A percentile compares a stretch with the other conserved stretches of the same genome.
These are phyloP conservation scores for Pezizomycotina sp. DNA, from an alignment of 2,329 filamentous ascomycete species.

Conservation along the genomic window DNA sequence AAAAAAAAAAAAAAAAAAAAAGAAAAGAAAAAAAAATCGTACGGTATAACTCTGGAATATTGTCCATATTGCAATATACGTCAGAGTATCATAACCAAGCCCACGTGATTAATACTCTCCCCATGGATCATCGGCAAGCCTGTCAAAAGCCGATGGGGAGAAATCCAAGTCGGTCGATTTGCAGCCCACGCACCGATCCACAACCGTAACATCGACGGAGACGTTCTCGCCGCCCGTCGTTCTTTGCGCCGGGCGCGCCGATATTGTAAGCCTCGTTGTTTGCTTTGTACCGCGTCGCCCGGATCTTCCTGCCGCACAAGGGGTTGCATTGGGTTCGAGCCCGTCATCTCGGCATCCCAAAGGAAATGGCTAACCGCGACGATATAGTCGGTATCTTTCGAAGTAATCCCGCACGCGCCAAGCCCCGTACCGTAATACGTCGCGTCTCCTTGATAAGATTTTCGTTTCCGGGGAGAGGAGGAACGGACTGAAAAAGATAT, in stretches of 20 bases:
- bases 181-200: conserved; percentile 47
- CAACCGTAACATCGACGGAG: conserved; percentile 46
- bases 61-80: not conserved
- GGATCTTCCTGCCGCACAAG: conserved; percentile 50
- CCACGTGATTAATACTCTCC: conserved; percentile 30
- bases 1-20: too few relatives aligned
- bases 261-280: conserved; percentile 14
- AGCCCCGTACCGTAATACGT: conserved; percentile 53
- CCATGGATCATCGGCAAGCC: conserved; percentile 34
- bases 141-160: conserved; percentile 34
- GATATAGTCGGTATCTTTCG: conserved; percentile 40
- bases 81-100: conserved; percentile 25
- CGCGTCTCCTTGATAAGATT: conserved; percentile 38
- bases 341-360: conserved; percentile 43
- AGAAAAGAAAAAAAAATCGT: too few relatives aligned
- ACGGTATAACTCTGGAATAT: too few relatives aligned
- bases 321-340: conserved; percentile 45
- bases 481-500: conserved; percentile 8
- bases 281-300: conserved; percentile 38
- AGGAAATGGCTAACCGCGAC: conserved; percentile 50
- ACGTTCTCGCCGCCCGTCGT: conserved; percentile 31
- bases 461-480: conserved; percentile 10
- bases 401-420: conserved; percentile 51
- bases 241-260: conserved; percentile 6
- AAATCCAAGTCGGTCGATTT: conserved; percentile 35